Evolutionary conservation across 2,329 filamentous ascomycete species (phyloP).

Genomic region (Colletotrichum nymphaeae): DNA sequence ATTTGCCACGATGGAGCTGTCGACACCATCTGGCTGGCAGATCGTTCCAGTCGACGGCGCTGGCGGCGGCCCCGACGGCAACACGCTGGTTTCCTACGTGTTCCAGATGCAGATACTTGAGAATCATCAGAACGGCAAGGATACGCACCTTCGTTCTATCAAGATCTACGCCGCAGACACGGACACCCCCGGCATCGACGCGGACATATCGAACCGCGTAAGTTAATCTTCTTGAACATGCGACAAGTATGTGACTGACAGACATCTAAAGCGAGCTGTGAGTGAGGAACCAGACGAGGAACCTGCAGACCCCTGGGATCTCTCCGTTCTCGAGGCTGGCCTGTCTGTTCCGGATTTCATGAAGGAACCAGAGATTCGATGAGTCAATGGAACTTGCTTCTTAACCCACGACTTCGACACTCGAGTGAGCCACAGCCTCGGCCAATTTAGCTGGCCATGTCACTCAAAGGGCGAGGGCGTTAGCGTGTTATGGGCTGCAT

Average conservation of each 20-base stretch:
- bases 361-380: slow-evolving; percentile 55
- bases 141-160: slow-evolving; percentile 94
- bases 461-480: not conserved
- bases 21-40: slow-evolving; percentile 88
- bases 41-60: slow-evolving; percentile 74
- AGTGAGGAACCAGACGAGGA: slow-evolving; percentile 15
- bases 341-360: slow-evolving; percentile 55
- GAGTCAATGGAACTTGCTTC: slow-evolving; percentile 10
- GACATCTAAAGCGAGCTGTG: slow-evolving; percentile 9
- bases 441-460: too few species aligned
- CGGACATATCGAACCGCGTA: slow-evolving; percentile 43
- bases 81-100: slow-evolving; percentile 87
- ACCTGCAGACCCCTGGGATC: slow-evolving; percentile 40
- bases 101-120: slow-evolving; percentile 92
- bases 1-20: slow-evolving; percentile 83
- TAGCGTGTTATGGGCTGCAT: not conserved
- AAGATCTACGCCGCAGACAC: slow-evolving; percentile 80
- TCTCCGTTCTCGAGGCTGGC: slow-evolving; percentile 44
- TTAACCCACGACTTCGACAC: not conserved
- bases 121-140: slow-evolving; percentile 99
- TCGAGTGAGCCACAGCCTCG: not conserved
- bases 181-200: slow-evolving; percentile 53
- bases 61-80: slow-evolving; percentile 72
- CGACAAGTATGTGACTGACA: slow-evolving; percentile 18
- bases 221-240: not conserved